These are phyloP conservation scores for Hanseniaspora uvarum DNA, from an alignment of 1,139 yeast genomes.

Conservation along the genomic window DNA sequence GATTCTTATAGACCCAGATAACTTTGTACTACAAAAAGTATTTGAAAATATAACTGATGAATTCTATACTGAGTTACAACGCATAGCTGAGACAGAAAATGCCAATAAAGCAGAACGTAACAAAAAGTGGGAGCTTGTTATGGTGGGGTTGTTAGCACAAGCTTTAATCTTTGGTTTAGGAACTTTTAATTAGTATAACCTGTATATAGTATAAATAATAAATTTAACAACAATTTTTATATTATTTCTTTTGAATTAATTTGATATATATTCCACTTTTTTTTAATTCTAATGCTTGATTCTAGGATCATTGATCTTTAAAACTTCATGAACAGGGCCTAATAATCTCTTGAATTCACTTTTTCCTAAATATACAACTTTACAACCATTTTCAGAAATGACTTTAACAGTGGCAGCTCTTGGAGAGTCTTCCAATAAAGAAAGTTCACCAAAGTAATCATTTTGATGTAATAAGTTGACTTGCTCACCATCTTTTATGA, in stretches of 20 bases:
- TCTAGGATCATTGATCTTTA: constrained; percentile 76
- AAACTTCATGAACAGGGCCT: constrained; percentile 81
- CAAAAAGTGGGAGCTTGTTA: constrained; percentile 11
- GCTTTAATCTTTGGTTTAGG: constrained; percentile 9
- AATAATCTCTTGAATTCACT: constrained; percentile 85
- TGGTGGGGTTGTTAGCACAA: constrained; percentile 14
- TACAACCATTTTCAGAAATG: constrained; percentile 44
- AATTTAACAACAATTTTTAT: not conserved
- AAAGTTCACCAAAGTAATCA: constrained; percentile 93
- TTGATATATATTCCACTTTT: not conserved
- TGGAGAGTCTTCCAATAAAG: constrained; percentile 80
- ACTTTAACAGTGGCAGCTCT: constrained; percentile 92
- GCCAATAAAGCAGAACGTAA: not conserved
- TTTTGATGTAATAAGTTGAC: constrained; percentile 62
- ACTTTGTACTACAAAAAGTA: constrained; percentile 2
- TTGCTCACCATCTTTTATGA: constrained; percentile 42
- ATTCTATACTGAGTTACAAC: constrained; percentile 6
- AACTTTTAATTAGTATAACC: constrained; percentile 1
- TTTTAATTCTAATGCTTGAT: constrained; percentile 1
- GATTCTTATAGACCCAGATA: constrained; percentile 3
- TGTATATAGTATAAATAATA: not conserved
- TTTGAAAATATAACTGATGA: constrained; percentile 10
- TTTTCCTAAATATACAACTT: constrained; percentile 84
- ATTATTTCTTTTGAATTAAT: not conserved
- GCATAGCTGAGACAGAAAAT: constrained; percentile 7